Conservation (phyloP, 768 basidiomycete species). For the Fomitopsis serialis region DNA sequence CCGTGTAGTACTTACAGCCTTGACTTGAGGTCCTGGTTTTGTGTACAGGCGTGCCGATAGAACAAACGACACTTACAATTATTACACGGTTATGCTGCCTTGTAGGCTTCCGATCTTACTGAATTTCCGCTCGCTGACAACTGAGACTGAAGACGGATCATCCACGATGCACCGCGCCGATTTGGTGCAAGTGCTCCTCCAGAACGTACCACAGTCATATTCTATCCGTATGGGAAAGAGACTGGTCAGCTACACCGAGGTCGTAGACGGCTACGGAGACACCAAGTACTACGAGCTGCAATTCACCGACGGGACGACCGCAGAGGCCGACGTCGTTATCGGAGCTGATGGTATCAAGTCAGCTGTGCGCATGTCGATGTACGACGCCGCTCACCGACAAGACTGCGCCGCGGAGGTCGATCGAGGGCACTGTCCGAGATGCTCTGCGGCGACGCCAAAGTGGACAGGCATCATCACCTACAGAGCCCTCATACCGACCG, state of each 20-base stretch:
- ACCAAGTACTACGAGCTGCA: constrained; percentile 8
- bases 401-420: constrained; percentile 3
- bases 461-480: constrained; percentile 24
- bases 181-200: constrained; percentile 16
- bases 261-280: neutral
- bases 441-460: constrained; percentile 12
- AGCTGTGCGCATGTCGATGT: constrained; percentile 17
- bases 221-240: constrained; percentile 18
- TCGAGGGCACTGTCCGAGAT: constrained; percentile 8
- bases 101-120: constrained; percentile 10
- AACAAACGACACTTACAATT: constrained; percentile 14
- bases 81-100: constrained; percentile 15
- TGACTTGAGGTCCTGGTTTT: constrained; percentile 17
- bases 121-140: neutral
- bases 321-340: constrained; percentile 20
- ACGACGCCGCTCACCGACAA: constrained; percentile 8
- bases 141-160: constrained; percentile 13
- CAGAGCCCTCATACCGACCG: constrained; percentile 19
- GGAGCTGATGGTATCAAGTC: constrained; percentile 26
- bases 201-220: constrained; percentile 14
- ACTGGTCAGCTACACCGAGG: constrained; percentile 13
- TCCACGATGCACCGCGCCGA: constrained; percentile 23
- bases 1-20: neutral
- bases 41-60: constrained; percentile 18
- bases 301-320: constrained; percentile 17